Base-by-base conservation (phyloP, 1,284 basidiomycete species). In the Prillingera fragicola region DNA sequence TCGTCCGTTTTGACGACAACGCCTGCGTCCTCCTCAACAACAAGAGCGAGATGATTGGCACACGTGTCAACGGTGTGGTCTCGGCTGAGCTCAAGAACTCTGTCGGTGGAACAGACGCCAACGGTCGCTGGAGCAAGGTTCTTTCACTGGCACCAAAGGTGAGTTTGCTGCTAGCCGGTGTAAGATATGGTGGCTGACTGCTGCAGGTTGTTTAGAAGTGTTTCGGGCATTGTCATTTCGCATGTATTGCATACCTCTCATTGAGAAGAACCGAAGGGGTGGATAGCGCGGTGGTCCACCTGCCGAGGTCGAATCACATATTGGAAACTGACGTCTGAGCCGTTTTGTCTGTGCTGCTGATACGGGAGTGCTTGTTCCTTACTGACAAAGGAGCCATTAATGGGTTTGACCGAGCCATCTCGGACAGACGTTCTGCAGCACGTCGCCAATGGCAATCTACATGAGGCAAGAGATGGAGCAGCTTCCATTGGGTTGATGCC, bases 41-140 rank as follows among this genome's bases (percentile, higher is more conserved):
- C 76, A 97, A 96, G 75, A 82, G 85, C 58, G 94, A 98, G 73
- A 90, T 97, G 83, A 69, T 97, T 50, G 94, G 91, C 7, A 95
- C 92, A 47, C 81, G 94, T 60, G 89, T 98, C 54, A 86, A 85
- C 61, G 91, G 94, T 1, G 84, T 94, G 29, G 92, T 97, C 15
- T 90, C 87, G 49, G 84, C 85, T 4, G 92, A 96, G 63, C 70
- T 97, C 62, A 78, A 90, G 55, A 62, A 67, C 48, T 33, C 58
- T n/a, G 54, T 52, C 21, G 65, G 62, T 26, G 62, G 65, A 24
- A 50, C 62, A 3, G 62, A 60, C 15, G 80, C 85, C 73, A 91
- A 91, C 1, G 70, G 69, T 10, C 45, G 66, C 51, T 98, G 92
- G 92, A 83, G 85, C 13, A 97, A 98, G 74, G 86, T 98, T 55